Conservation (phyloP, 2,329 filamentous ascomycete species). For the Macroventuria anomochaeta region DNA sequence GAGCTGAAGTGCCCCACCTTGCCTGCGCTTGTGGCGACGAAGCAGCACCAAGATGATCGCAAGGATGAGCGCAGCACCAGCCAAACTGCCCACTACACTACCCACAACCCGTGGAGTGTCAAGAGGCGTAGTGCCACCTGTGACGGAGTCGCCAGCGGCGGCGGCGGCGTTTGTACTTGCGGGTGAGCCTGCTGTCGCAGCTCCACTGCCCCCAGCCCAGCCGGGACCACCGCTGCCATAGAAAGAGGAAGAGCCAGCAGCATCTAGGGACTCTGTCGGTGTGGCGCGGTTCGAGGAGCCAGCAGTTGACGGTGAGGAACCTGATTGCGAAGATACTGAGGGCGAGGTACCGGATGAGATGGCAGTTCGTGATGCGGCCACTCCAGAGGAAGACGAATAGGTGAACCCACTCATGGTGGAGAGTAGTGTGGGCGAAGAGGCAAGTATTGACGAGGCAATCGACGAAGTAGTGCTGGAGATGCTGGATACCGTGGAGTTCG, state of each 20-base stretch:
- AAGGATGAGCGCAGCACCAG: constrained; percentile 61
- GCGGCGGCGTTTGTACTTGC: constrained; percentile 19
- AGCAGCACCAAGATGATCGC: constrained; percentile 60
- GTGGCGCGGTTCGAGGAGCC: not conserved
- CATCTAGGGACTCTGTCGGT: constrained; percentile 10
- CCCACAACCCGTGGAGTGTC: constrained; percentile 64
- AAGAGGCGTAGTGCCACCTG: constrained; percentile 36
- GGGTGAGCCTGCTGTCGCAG: constrained; percentile 24
- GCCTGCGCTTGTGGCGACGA: constrained; percentile 56
- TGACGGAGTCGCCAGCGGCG: constrained; percentile 11
- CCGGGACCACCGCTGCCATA: constrained; percentile 6
- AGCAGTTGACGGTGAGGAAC: not conserved
- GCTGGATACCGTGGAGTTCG: not conserved
- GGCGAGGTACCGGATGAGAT: constrained; percentile 3
- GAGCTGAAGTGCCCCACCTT: constrained; percentile 40
- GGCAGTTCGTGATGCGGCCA: not conserved
- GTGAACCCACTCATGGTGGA: constrained; percentile 8
- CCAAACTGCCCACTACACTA: constrained; percentile 67
- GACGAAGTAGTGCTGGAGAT: constrained; percentile 5
- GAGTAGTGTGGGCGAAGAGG: constrained; percentile 3
- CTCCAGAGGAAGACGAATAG: not conserved
- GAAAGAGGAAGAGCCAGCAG: constrained; percentile 10
- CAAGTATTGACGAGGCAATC: constrained; percentile 1
- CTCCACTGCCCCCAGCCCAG: constrained; percentile 10
- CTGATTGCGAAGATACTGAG: not conserved